A percentile compares a stretch with the other conserved stretches of the same genome.
Evolutionary conservation across 208 protist species (phyloP).

Genomic region (Vickermania ingenoplastis): DNA sequence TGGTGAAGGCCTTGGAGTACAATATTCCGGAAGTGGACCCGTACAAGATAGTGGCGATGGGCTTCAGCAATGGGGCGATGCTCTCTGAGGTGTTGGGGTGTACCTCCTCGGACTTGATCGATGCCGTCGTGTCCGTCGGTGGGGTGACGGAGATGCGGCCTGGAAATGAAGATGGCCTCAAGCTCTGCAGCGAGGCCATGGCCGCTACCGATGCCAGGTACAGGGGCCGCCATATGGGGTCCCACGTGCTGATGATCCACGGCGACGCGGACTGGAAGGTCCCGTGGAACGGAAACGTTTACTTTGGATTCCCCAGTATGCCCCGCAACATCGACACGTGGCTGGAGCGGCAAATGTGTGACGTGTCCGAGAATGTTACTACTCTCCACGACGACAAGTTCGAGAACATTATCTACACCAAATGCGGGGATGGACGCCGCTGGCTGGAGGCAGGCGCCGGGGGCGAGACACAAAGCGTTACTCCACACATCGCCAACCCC

Average conservation of each 20-base stretch:
- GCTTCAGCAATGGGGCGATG: conserved; percentile 83
- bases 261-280: conserved; percentile 52
- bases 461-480: too few species aligned
- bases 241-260: conserved; percentile 60
- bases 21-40: conserved; percentile 2
- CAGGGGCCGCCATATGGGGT: conserved; percentile 12
- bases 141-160: conserved; percentile 52
- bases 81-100: conserved; percentile 58
- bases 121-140: conserved; percentile 40
- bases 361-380: neutral
- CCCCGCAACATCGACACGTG: conserved; percentile 30
- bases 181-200: conserved; percentile 22
- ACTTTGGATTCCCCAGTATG: conserved; percentile 46
- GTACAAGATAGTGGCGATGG: conserved; percentile 31
- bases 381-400: conserved; percentile 39
- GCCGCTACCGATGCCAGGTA: conserved; percentile 1
- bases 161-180: conserved; percentile 37
- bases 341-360: conserved; percentile 32
- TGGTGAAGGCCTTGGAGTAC: conserved; percentile 16
- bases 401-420: conserved; percentile 31
- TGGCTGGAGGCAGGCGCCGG: neutral
- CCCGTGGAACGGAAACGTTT: conserved; percentile 34
- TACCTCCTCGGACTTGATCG: conserved; percentile 20
- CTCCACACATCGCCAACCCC: too few species aligned
- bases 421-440: conserved; percentile 13